Evolutionary conservation across 2,329 filamentous ascomycete genomes (phyloP), one percentile per base, ranked within the genome.

Genomic region (Daldinia eschscholtzii): DNA sequence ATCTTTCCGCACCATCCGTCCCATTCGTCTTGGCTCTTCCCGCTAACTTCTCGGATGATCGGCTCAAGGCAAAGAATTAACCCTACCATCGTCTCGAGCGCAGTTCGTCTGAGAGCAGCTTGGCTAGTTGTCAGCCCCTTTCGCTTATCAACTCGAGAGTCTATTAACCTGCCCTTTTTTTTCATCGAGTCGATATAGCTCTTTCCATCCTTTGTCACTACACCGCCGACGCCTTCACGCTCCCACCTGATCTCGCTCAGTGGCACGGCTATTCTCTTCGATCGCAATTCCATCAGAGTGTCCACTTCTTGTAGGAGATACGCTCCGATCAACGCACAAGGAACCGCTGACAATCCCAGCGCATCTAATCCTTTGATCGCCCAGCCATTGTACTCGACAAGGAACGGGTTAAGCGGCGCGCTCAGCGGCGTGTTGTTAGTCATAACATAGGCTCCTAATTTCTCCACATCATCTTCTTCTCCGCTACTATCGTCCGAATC

Each of bases 11-110:
- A 89, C 94, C 94, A 98, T 46, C 89, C 85, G 79, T 97, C 92
- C 94, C 94, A 98, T 81, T 98, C 94, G 73, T 97, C 93, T 76
- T 92, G 89, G 75, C 91, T 93, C 84, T 97, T 97, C 13, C 91
- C 92, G 76, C 92, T 97, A 52, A 89, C 89, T 75, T 97, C 92
- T 74, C 92, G 88, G 73, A 98, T 82, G 65, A 96, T 82, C 4
- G 93, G 93, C 80, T 98, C 94, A 75, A 98, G 83, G 70, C 91
- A 91, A 78, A 96, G 93, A 61, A 97, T 93, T 85, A 93, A 88
- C 77, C 94, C 92, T 59, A 97, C 88, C 5, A 94, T 89, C 2
- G 92, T 93, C 76, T 92, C 82, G 63, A 97, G 85, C n/a, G 94
- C 93, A 10, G 93, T 95, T 74, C 90, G 87, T 61, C 94, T 85